A percentile compares a stretch with the other conserved stretches of the same genome.
Evolutionary conservation across 768 basidiomycete species (phyloP).

Genomic region (Trametes villosa): DNA sequence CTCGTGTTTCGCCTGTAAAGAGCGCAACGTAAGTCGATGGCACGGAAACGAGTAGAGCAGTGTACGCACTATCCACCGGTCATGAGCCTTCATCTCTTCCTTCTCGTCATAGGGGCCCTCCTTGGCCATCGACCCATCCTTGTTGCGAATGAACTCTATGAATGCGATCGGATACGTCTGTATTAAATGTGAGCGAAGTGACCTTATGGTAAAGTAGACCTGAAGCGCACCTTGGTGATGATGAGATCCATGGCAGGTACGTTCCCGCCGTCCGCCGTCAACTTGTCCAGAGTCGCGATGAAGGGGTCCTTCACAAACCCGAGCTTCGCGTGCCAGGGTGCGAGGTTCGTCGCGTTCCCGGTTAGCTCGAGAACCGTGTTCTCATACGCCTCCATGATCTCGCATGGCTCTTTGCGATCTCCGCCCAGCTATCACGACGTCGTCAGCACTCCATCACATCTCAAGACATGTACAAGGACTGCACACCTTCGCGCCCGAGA

Average conservation of each 20-base stretch:
- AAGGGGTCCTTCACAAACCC: conserved; percentile 73
- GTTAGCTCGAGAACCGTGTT: conserved; percentile 66
- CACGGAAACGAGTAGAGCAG: background rate
- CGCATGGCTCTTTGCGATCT: conserved; percentile 75
- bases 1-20: conserved; percentile 59
- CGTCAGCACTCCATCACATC: background rate
- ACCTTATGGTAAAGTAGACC: background rate
- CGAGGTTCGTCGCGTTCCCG: conserved; percentile 87
- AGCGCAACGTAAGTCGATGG: background rate
- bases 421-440: conserved; percentile 59
- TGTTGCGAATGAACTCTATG: conserved; percentile 64
- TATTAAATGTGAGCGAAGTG: background rate
- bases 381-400: conserved; percentile 81
- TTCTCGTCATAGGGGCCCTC: conserved; percentile 65
- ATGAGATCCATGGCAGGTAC: conserved; percentile 77
- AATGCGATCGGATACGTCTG: conserved; percentile 79
- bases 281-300: conserved; percentile 75
- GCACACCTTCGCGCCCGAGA: conserved; percentile 79
- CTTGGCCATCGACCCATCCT: conserved; percentile 46
- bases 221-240: conserved; percentile 58
- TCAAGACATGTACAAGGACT: background rate
- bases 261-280: conserved; percentile 81
- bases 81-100: conserved; percentile 65
- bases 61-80: conserved; percentile 69
- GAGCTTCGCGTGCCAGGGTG: conserved; percentile 86